Evolutionary conservation across 441 rosid species (phyloP), one percentile per base, ranked within the genome.

Genomic region (Kokia cookei): DNA sequence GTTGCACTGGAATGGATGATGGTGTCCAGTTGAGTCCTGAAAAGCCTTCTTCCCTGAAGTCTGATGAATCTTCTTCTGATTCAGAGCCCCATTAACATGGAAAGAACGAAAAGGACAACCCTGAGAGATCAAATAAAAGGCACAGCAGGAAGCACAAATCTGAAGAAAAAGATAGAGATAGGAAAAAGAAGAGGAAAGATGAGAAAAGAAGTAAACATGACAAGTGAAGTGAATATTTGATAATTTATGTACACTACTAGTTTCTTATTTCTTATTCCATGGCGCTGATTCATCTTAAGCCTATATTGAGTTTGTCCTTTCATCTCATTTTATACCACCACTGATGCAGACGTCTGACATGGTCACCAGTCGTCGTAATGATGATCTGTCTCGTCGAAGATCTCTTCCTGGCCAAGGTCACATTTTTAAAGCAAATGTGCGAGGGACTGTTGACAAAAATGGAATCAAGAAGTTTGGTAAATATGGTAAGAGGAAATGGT

Each of bases 301-400:
- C 3, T 7, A 15, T 32, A 15, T 15, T 61, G 19, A 61, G 45
- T 8, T 32, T 32, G 9, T 60, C 6, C 42, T 29, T 15, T 14
- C 19, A 15, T 27, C 65, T 9, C 19, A 11, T 11, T 58, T 58
- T 26, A 26, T 58, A 26, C 64, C 29, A 10, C 29, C 13, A 55
- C 8, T n/a, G n/a, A 59, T n/a, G 7, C 19, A 15, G 55, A 51
- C 2, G 8, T 5, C 17, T 51, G 55, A 5, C 19, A 15, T 5
- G 7, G 14, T 51, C 77, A 92, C 35, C 88, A 90, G 71, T 86
- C 93, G 55, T 91, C 93, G 27, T 79, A 81, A 58, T 87, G 95
- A 78, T 93, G 96, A 84, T 95, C 99, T 0, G 97, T 95, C 84
- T 95, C 99, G n/a, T 95, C 99, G 51, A 86, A 95, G 59, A 95